Conservation (phyloP, 192 early-diverging fungal species). For the Mortierella claussenii region DNA sequence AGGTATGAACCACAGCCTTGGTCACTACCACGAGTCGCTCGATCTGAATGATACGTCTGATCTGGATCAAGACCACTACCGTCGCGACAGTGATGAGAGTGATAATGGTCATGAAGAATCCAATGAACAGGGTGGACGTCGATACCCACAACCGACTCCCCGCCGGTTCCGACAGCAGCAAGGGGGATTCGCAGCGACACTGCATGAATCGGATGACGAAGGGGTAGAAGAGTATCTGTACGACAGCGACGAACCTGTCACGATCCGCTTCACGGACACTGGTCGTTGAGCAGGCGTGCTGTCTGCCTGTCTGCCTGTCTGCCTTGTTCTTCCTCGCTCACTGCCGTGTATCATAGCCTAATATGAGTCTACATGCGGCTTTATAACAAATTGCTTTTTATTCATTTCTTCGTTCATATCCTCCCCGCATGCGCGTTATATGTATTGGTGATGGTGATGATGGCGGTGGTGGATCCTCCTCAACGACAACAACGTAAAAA, state of each 20-base stretch:
- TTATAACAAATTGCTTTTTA: slow-evolving; percentile 39
- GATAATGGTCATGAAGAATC: too few species aligned
- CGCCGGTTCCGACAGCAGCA: slow-evolving; percentile 28
- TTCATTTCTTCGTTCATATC: slow-evolving; percentile 25
- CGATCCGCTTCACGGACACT: slow-evolving; percentile 27
- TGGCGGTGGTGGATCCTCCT: too few species aligned
- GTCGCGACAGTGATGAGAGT: slow-evolving; percentile 31
- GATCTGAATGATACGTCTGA: slow-evolving; percentile 16
- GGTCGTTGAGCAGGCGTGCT: neutral
- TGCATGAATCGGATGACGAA: slow-evolving; percentile 15
- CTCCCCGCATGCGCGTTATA: neutral
- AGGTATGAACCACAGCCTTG: too few species aligned
- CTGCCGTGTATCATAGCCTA: neutral
- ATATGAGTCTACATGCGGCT: neutral
- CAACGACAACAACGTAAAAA: too few species aligned
- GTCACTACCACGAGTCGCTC: slow-evolving; percentile 8
- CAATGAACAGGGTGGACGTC: neutral
- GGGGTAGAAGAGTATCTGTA: slow-evolving; percentile 45
- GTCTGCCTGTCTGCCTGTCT: too few species aligned
- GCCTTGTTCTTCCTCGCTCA: neutral
- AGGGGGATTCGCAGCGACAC: neutral
- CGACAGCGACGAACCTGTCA: slow-evolving; percentile 44
- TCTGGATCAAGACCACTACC: slow-evolving; percentile 17
- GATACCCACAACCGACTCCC: slow-evolving; percentile 17
- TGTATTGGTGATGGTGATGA: neutral